Base-by-base conservation (phyloP, 192 early-diverging fungal genomes). In the Geranomyces michiganensis region DNA sequence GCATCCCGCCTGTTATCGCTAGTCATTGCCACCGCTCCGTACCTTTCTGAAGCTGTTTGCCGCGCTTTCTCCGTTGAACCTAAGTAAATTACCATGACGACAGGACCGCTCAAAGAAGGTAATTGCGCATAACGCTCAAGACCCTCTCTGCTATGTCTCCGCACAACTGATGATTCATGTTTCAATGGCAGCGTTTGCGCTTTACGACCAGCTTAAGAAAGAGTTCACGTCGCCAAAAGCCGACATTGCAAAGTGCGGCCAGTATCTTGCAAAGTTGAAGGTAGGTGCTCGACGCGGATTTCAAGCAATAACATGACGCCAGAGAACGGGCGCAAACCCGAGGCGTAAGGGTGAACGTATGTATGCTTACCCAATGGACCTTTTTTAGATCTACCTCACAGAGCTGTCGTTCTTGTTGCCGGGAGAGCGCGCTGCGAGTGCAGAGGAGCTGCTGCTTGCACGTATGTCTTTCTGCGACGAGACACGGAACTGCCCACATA, bases 191-290 rank as follows among this genome's bases (percentile, higher is more conserved):
- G 70, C 70, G 30, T 64, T 72, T 43, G 62, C 61, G 1, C 46
- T 72, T 15, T 72, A 72, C 33, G 70, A 72, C 24, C 70, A 51
- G 41, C 84, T 94, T 31, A 89, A 89, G 72, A 87, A 87, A 75
- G 92, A 94, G 73, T 83, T 91, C 63, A 78, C 77, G 62, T 72
- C 80, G 6, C 68, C 87, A 22, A 84, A 89, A 68, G 75, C 88
- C 13, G 86, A 92, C 73, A 80, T 90, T 21, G 73, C 81, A 68
- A 92, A 91, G 76, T 91, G 90, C 78, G 86, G 83, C 7, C 76
- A 89, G 29, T 75, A 82, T 58, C 77, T 94, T 7, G 78, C 79
- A 9, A 83, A 87, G 61, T 79, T 92, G 62, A 94, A 94, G 89
- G 91, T 92, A 65, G 21, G 30, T 14, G 15, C 36, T 7, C 36